Evolutionary conservation across 495 filamentous ascomycete genomes (phyloP), one percentile per base, ranked within the genome.

Genomic region (Xanthoparmelia taractica): DNA sequence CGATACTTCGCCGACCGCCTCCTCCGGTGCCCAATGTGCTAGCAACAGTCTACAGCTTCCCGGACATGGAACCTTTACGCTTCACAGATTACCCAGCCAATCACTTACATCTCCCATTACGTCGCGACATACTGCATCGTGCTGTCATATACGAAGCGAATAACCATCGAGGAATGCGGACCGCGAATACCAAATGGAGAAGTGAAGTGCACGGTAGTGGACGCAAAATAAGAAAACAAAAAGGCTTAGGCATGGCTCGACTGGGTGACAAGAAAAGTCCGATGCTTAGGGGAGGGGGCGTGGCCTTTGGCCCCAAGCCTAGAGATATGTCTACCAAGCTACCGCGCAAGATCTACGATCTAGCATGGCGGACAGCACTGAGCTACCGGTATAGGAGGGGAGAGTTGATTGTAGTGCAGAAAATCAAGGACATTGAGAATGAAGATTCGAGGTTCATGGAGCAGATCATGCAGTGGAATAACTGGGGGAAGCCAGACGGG

Each of bases 71-170:
- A 73, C 94, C 94, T 29, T 72, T 85, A 55, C 82, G 85, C 41
- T 88, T 96, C 72, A 83, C 89, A 65, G 73, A 84, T 72, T 97
- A 92, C 79, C 85, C 88, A 11, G 74, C 82, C 63, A 89, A 87
- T 64, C 89, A 97, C 72, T 86, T 99, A 8, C 72, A 86, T 71
- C 81, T 97, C 54, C 94, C 94, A 8, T 79, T 96, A 20, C 90
- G 94, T 13, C 86, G 88, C 70, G 94, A 99, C 70, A 86, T 99
- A 61, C 85, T 99, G 25, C 95, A 97, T 74, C 84, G 92, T 36
- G 94, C 95, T 64, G 82, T 97, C 25, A 72, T 96, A 63, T 97
- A 87, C 82, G 94, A 98, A 77, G 94, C 90, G 69, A 92, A 97
- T 79, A 82, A 76, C 57, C 87, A 91, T 61, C 88, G 94, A 31